A percentile compares a stretch with the other conserved stretches of the same genome.
Conservation (phyloP, 176 grass and related monocot genomes). For the Oryza rufipogon region DNA sequence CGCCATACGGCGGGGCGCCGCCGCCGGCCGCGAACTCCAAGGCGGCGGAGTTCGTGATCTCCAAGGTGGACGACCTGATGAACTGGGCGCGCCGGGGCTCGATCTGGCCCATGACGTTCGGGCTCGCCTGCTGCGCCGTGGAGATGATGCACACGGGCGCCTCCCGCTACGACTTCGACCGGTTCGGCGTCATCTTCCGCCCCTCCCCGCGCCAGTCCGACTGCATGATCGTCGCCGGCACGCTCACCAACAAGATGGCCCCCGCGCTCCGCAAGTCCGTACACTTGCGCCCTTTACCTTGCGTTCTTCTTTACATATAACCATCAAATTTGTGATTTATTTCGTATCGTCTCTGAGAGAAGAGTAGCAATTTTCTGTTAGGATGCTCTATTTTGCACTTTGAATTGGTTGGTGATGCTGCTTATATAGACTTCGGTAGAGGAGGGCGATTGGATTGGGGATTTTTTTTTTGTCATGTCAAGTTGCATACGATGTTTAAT, state of each 20-base stretch:
- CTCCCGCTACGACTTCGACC: conserved; percentile 65
- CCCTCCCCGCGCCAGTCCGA: conserved; percentile 63
- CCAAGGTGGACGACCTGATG: conserved; percentile 67
- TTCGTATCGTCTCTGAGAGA: not conserved
- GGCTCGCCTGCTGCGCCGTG: conserved; percentile 62
- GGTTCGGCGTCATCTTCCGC: conserved; percentile 62
- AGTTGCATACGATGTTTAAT: not conserved
- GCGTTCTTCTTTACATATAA: not conserved
- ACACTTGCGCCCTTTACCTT: not conserved
- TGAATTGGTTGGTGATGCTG: not conserved
- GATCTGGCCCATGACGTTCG: conserved; percentile 69
- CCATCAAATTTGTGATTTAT: not conserved
- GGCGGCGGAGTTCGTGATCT: conserved; percentile 64
- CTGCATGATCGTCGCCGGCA: conserved; percentile 68
- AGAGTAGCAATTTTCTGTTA: not conserved
- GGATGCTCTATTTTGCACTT: not conserved
- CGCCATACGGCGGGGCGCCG: conserved; percentile 1
- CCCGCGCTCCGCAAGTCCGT: conserved; percentile 64
- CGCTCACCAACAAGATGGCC: conserved; percentile 71
- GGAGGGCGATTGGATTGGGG: not conserved
- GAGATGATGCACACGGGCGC: conserved; percentile 73
- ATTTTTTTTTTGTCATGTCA: not conserved
- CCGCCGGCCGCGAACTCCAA: conserved; percentile 41
- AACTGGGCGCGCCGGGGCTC: conserved; percentile 60
- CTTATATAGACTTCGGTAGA: not conserved